Evolutionary conservation across 2,329 filamentous ascomycete species (phyloP).

Genomic region (Botryotinia convoluta): DNA sequence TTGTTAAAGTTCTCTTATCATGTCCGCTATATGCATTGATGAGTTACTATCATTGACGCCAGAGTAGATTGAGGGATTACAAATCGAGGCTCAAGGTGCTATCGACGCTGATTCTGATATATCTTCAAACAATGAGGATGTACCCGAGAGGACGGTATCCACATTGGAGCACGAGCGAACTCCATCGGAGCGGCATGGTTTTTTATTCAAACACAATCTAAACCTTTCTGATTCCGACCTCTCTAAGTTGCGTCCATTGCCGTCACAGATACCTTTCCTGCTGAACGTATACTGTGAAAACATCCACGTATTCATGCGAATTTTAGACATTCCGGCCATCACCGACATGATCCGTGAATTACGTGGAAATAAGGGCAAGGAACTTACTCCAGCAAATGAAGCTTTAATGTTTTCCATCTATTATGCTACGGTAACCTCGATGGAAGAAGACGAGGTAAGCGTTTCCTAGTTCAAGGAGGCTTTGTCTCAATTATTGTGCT

Average conservation of each 20-base stretch:
- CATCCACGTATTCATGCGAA: constrained; percentile 46
- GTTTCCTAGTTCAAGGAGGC: too few species aligned
- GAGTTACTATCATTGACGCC: constrained; percentile 27
- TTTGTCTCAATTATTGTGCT: not conserved
- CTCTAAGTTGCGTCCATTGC: constrained; percentile 48
- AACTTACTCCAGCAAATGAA: constrained; percentile 46
- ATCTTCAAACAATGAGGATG: constrained; percentile 42
- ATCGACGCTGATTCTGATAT: constrained; percentile 37
- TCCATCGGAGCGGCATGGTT: constrained; percentile 48
- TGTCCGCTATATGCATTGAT: constrained; percentile 10
- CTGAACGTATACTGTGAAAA: constrained; percentile 51
- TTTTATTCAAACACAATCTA: constrained; percentile 50
- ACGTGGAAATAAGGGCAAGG: constrained; percentile 37
- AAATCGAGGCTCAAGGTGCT: constrained; percentile 40
- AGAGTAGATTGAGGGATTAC: constrained; percentile 45
- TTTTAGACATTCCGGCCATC: constrained; percentile 48
- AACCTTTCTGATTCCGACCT: constrained; percentile 36
- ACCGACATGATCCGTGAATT: constrained; percentile 41
- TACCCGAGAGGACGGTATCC: constrained; percentile 35
- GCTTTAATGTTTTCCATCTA: constrained; percentile 57
- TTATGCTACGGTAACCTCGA: constrained; percentile 53
- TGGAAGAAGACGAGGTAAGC: constrained; percentile 56
- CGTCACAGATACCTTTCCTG: constrained; percentile 55
- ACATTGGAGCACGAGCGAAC: constrained; percentile 44
- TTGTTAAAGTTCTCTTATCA: not conserved